A percentile compares a stretch with the other conserved stretches of the same genome.
These are phyloP conservation scores for Xylariaceae sp. DNA, from an alignment of 2,329 filamentous ascomycete species.

Conservation along the genomic window DNA sequence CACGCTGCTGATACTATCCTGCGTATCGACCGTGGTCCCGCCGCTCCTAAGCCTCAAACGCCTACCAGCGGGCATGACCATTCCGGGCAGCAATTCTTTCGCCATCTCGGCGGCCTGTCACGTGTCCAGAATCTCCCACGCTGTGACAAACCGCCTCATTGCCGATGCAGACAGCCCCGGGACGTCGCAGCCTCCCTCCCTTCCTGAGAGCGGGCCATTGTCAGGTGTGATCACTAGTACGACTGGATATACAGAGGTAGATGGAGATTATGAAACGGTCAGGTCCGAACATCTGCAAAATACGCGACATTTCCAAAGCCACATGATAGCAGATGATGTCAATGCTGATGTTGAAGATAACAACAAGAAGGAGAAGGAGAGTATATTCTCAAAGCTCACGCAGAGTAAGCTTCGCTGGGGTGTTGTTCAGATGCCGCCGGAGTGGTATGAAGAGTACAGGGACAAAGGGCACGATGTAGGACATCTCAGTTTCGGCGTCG, in stretches of 20 bases:
- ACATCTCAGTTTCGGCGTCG: slow-evolving; percentile 4
- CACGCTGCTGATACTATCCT: slow-evolving; percentile 9
- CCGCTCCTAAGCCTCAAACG: slow-evolving; percentile 12
- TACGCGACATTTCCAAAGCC: neutral
- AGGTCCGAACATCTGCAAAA: neutral
- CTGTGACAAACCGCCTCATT: neutral
- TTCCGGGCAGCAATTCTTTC: slow-evolving; percentile 21
- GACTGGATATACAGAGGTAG: neutral
- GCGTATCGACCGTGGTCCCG: slow-evolving; percentile 13
- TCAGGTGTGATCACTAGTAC: neutral
- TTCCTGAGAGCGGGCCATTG: neutral
- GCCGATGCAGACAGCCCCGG: neutral
- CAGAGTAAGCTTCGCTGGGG: slow-evolving; percentile 6
- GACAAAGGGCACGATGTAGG: neutral
- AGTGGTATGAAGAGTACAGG: slow-evolving; percentile 1
- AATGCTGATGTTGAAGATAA: neutral
- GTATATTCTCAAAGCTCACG: neutral
- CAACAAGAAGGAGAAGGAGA: neutral
- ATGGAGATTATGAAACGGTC: neutral
- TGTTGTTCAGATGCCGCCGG: slow-evolving; percentile 1
- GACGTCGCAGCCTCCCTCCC: neutral
- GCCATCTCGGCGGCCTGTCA: slow-evolving; percentile 23
- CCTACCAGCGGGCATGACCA: slow-evolving; percentile 16
- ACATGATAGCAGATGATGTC: neutral
- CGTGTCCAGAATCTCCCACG: slow-evolving; percentile 10